Conservation (phyloP, 2,329 filamentous ascomycete species). For the Dryadomyces sulphureus region DNA sequence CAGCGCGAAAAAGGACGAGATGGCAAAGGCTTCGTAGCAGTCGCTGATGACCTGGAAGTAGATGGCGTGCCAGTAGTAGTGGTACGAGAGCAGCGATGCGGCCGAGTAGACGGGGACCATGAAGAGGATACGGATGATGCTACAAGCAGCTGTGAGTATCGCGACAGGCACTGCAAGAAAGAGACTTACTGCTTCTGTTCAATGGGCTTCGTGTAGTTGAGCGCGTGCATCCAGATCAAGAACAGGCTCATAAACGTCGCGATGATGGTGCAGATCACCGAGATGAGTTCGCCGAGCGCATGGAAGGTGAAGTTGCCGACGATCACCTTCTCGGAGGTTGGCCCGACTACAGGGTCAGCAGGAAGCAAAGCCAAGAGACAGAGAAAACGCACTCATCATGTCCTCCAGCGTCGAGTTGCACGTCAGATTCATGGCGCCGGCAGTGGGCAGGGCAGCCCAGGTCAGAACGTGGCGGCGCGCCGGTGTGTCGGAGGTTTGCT, state of each 20-base stretch:
- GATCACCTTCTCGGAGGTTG: slow-evolving; percentile 30
- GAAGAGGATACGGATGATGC: slow-evolving; percentile 75
- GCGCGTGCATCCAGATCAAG: slow-evolving; percentile 42
- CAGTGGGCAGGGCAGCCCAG: background rate
- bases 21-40: slow-evolving; percentile 81
- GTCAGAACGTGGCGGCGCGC: background rate
- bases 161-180: background rate
- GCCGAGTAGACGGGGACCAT: slow-evolving; percentile 75
- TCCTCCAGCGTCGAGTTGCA: slow-evolving; percentile 30
- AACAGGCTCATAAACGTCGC: slow-evolving; percentile 38
- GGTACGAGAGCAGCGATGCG: slow-evolving; percentile 58
- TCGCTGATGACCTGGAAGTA: slow-evolving; percentile 73
- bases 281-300: slow-evolving; percentile 35
- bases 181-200: slow-evolving; percentile 41
- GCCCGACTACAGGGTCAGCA: slow-evolving; percentile 16
- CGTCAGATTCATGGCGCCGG: slow-evolving; percentile 19
- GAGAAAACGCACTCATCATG: slow-evolving; percentile 23
- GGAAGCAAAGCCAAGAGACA: background rate
- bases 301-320: slow-evolving; percentile 38
- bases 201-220: slow-evolving; percentile 43
- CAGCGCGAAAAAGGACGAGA: slow-evolving; percentile 73
- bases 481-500: background rate
- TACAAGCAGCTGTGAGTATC: slow-evolving; percentile 17
- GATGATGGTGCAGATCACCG: slow-evolving; percentile 31
- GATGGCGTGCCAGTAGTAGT: slow-evolving; percentile 61